Conservation (phyloP, 2,329 filamentous ascomycete species). For the Lomentospora prolificans region DNA sequence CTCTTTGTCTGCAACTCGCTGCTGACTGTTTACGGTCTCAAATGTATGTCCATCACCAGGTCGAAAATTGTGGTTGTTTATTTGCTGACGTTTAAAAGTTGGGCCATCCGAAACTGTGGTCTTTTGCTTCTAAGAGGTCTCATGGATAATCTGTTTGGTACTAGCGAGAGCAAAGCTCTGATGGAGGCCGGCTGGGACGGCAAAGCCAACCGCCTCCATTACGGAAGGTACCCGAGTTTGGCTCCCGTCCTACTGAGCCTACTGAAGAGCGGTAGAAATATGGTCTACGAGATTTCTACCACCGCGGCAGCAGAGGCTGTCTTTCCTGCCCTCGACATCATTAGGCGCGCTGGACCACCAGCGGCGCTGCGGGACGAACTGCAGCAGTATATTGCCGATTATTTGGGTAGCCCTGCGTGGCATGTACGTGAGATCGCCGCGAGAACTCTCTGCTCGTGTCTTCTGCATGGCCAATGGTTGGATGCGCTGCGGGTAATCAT, state of each 20-base stretch:
- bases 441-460: constrained; percentile 56
- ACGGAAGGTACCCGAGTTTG: constrained; percentile 58
- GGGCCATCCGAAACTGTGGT: constrained; percentile 91
- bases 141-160: constrained; percentile 69
- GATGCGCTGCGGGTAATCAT: constrained; percentile 28
- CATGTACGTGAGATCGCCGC: constrained; percentile 75
- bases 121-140: constrained; percentile 80
- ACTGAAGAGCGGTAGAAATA: constrained; percentile 41
- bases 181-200: constrained; percentile 57
- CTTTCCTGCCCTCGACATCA: constrained; percentile 74
- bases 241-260: constrained; percentile 54
- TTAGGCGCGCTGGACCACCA: constrained; percentile 62
- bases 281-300: constrained; percentile 26
- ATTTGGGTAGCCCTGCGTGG: constrained; percentile 64
- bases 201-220: constrained; percentile 55
- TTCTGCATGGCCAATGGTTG: constrained; percentile 42
- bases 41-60: constrained; percentile 44
- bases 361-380: constrained; percentile 44
- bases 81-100: constrained; percentile 35
- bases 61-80: background rate
- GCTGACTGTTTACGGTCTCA: constrained; percentile 69
- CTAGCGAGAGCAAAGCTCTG: constrained; percentile 56
- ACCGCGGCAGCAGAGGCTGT: constrained; percentile 53
- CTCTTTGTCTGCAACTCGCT: constrained; percentile 67
- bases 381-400: constrained; percentile 45